These are phyloP conservation scores for Xylaria digitata DNA, from an alignment of 2,329 filamentous ascomycete species.

Conservation along the genomic window DNA sequence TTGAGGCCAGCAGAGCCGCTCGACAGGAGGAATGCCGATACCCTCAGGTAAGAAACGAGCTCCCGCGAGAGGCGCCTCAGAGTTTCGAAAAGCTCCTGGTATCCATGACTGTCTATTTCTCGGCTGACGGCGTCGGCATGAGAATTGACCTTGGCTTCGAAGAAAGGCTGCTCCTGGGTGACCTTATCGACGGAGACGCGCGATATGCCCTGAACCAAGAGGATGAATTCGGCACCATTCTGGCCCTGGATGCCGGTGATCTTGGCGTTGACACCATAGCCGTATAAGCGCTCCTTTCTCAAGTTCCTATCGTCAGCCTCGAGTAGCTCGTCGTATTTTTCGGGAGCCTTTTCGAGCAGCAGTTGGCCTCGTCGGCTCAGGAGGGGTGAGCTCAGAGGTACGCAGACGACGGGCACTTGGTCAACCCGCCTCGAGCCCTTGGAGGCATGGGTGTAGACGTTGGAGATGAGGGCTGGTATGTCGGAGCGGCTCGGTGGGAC, in stretches of 20 bases:
- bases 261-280: conserved; percentile 83
- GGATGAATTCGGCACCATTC: conserved; percentile 78
- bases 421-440: conserved; percentile 74
- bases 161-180: conserved; percentile 82
- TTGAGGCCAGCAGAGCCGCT: conserved; percentile 75
- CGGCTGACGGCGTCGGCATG: conserved; percentile 43
- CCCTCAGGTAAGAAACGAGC: conserved; percentile 82
- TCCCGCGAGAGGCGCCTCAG: conserved; percentile 88
- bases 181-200: conserved; percentile 81
- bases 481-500: conserved; percentile 84
- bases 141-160: conserved; percentile 80
- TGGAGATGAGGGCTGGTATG: conserved; percentile 86
- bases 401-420: conserved; percentile 83
- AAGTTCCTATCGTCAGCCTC: conserved; percentile 69
- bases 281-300: conserved; percentile 79
- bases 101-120: conserved; percentile 44
- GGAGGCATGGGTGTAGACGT: conserved; percentile 81
- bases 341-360: conserved; percentile 74
- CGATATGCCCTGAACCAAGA: conserved; percentile 87
- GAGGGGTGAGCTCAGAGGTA: conserved; percentile 82
- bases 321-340: conserved; percentile 59
- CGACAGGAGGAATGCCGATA: conserved; percentile 84
- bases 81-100: conserved; percentile 76
- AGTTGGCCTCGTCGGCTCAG: conserved; percentile 80
- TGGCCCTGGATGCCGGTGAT: conserved; percentile 82